phyloP scores from a whole-genome alignment of 345 rosid genomes.

The Citrus trifoliata region DNA sequence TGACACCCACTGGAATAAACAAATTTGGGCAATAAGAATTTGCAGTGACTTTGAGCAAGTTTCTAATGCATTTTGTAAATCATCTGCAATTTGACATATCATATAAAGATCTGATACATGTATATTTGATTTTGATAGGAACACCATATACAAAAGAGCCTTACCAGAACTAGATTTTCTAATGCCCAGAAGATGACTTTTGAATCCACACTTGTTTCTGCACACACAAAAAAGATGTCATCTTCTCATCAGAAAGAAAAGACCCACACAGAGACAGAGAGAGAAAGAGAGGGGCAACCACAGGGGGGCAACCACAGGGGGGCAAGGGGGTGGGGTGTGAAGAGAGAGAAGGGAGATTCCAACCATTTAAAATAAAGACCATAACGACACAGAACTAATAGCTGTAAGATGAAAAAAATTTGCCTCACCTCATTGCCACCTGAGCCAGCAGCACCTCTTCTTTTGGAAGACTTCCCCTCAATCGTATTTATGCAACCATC shows the following conservation, averaged over 20 bases:
- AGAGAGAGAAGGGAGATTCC: neutral
- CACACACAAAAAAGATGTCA: constrained; percentile 16
- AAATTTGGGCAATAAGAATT: neutral
- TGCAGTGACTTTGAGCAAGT: neutral
- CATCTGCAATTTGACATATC: neutral
- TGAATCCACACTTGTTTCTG: constrained; percentile 94
- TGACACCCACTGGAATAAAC: neutral
- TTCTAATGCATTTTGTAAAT: neutral
- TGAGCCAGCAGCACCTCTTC: constrained; percentile 49
- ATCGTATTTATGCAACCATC: constrained; percentile 25
- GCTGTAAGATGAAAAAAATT: constrained; percentile 1
- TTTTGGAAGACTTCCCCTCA: constrained; percentile 61
- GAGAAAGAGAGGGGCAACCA: neutral
- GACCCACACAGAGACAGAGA: too few species aligned
- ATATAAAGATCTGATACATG: neutral
- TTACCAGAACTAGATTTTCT: constrained; percentile 37
- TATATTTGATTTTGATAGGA: neutral
- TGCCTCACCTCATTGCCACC: constrained; percentile 58
- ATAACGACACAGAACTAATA: neutral
- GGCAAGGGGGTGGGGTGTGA: too few species aligned
- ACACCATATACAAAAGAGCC: neutral
- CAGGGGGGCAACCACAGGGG: too few species aligned
- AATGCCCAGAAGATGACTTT: constrained; percentile 63
- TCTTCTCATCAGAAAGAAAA: neutral
- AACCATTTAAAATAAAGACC: neutral